phyloP scores from a whole-genome alignment of 78 protist genomes.

The Creolimax fragrantissima region DNA sequence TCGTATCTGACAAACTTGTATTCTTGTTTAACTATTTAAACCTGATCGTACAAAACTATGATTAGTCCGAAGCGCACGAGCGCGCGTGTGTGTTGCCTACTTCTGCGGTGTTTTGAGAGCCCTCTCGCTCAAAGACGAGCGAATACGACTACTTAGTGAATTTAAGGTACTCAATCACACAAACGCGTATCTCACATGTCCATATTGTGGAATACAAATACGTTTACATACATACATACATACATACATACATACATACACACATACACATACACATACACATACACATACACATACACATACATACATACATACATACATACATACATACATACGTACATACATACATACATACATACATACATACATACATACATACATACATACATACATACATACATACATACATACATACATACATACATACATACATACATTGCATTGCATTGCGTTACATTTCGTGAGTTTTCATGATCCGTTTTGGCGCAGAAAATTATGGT shows the following conservation, averaged over 20 bases:
- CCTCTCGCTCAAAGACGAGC: not conserved
- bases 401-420: not conserved
- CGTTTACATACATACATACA: not conserved
- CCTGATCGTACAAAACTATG: too few relatives aligned
- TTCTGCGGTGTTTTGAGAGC: not conserved
- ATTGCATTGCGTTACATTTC: not conserved
- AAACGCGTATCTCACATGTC: too few relatives aligned
- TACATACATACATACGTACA: not conserved
- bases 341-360: not conserved
- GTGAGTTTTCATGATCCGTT: not conserved
- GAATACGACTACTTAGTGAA: not conserved
- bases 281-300: not conserved
- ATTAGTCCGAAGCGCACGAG: not conserved
- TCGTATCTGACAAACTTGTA: too few relatives aligned
- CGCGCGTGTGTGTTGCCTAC: not conserved
- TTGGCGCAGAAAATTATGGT: not conserved
- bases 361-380: not conserved
- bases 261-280: not conserved
- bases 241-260: not conserved
- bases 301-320: not conserved
- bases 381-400: not conserved
- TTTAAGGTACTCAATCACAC: too few relatives aligned
- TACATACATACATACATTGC: not conserved
- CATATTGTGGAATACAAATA: too few relatives aligned
- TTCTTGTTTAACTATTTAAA: too few relatives aligned